Evolutionary conservation across 768 basidiomycete genomes (phyloP).

Genomic region (Tulasnella sp.): DNA sequence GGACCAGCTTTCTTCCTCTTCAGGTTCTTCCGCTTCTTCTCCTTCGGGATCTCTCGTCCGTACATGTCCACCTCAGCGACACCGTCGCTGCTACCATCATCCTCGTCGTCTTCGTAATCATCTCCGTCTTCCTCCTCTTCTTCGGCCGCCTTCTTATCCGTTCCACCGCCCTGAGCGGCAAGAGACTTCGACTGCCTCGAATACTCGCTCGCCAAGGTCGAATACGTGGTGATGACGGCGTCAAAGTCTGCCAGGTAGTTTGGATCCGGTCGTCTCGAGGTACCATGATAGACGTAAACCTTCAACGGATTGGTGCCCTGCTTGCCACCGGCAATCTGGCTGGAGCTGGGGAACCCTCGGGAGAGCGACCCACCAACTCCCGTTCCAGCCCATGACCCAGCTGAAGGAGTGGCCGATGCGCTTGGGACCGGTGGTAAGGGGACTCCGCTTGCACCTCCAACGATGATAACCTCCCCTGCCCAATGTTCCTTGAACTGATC

Average conservation of each 20-base stretch:
- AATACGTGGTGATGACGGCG: conserved; percentile 94
- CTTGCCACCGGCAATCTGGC: conserved; percentile 23
- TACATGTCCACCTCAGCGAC: conserved; percentile 55
- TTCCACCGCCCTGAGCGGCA: conserved; percentile 36
- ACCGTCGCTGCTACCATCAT: conserved; percentile 50
- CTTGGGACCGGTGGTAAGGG: conserved; percentile 27
- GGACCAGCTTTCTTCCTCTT: conserved; percentile 46
- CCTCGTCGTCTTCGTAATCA: conserved; percentile 39
- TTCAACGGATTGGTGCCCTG: conserved; percentile 44
- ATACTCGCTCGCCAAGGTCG: conserved; percentile 88
- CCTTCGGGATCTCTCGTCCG: conserved; percentile 46
- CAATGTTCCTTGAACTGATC: conserved; percentile 97
- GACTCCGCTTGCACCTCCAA: conserved; percentile 50
- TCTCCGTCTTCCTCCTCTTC: conserved; percentile 40
- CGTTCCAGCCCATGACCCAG: conserved; percentile 7
- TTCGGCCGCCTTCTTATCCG: conserved; percentile 9
- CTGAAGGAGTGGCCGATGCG: conserved; percentile 18
- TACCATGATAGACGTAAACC: conserved; percentile 94
- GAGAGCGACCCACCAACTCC: not conserved
- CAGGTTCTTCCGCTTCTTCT: conserved; percentile 47
- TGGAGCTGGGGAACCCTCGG: conserved; percentile 3
- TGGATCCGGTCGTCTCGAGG: conserved; percentile 76
- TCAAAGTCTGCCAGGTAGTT: conserved; percentile 85
- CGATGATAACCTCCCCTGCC: conserved; percentile 73
- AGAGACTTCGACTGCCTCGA: conserved; percentile 74